Base-by-base conservation (phyloP, 208 protist genomes). In the Trypanosoma platydactyli region DNA sequence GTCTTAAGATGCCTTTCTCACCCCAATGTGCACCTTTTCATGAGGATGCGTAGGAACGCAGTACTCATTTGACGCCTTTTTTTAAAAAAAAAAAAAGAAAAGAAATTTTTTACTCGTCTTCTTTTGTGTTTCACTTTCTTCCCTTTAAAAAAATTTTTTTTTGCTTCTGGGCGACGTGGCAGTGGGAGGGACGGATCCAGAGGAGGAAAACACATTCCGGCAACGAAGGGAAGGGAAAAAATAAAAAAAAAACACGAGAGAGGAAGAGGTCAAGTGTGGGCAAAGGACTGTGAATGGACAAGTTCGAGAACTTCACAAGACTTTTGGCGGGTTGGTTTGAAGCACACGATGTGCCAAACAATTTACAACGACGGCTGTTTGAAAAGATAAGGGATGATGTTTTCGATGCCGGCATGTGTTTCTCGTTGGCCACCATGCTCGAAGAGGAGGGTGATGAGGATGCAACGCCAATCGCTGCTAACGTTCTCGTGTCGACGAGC, bases 351-450 rank as follows among this genome's bases (percentile, higher is more conserved):
- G 20, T 89, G 3, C 79, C 83, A 0, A 45, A 61, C 20, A 38
- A 64, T 13, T 61, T 89, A 46, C 68, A 73, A 18, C 53, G 53
- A 6, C 49, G 52, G 15, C 68, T 85, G 9, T 79, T 73, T 64
- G 62, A 81, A 18, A 83, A 85, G 51, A 56, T 89, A n/a, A 22
- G 55, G 3, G 35, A 68, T 22, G 48, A 77, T 48, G 38, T 73
- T 46, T 83, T 85, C 54, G 79, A 89, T 59, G 71, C 64, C 0
- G 77, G 79, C 22, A 51, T 5, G 25, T 59, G 46, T 46, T 89
- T 89, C 61, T 56, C 76, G 0, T 55, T 84, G 30, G 77, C 76
- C 18, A 30, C 61, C 20, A 20, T 73, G 15, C 44, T 52, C 1
- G 64, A 62, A 12, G 51, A 51, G n/a, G 69, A 79, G 20, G 51